Evolutionary conservation across 2,329 filamentous ascomycete genomes (phyloP).

Genomic region (Colletotrichum echinochloae): DNA sequence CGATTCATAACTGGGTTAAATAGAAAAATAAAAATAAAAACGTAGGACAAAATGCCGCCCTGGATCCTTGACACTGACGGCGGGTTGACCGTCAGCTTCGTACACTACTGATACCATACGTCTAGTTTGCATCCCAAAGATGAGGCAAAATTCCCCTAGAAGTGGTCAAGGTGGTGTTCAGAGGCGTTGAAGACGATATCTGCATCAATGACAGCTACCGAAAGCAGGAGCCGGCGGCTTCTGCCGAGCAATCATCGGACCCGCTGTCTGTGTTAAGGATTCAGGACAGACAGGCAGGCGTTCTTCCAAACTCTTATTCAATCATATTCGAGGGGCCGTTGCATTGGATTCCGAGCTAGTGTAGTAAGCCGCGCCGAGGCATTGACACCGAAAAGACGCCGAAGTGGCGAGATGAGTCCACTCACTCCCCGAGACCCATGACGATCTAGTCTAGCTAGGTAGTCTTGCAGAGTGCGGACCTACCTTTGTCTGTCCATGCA

Average conservation of each 20-base stretch:
- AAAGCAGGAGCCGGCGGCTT: too few species aligned
- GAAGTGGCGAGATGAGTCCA: not conserved
- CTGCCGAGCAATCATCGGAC: not conserved
- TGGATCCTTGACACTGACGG: too few species aligned
- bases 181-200: conserved; percentile 66
- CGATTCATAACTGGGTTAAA: too few species aligned
- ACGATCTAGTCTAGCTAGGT: too few species aligned
- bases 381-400: not conserved
- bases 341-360: not conserved
- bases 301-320: not conserved
- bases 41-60: too few species aligned
- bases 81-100: too few species aligned
- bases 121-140: conserved; percentile 56
- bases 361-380: not conserved
- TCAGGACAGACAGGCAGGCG: not conserved
- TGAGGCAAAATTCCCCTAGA: conserved; percentile 62
- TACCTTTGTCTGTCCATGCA: too few species aligned
- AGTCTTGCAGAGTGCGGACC: too few species aligned
- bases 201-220: not conserved
- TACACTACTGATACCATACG: not conserved
- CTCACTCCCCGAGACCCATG: not conserved
- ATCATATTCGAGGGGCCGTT: not conserved
- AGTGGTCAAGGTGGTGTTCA: conserved; percentile 68
- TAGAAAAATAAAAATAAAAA: too few species aligned
- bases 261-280: not conserved